phyloP scores from a whole-genome alignment of 805 yeast genomes.

The Scheffersomyces lignosus region DNA sequence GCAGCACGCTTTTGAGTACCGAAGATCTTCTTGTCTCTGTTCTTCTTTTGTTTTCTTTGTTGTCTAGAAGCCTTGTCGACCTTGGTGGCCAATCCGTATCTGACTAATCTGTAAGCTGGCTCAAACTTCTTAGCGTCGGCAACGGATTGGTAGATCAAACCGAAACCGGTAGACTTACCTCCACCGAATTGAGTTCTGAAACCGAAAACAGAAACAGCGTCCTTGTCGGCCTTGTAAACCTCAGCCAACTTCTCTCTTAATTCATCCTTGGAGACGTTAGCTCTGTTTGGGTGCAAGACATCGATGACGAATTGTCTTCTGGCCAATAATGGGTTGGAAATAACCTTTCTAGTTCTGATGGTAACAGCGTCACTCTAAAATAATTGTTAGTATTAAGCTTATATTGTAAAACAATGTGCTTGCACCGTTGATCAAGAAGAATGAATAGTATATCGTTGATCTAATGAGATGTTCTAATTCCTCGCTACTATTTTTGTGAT shows the following conservation, averaged over 20 bases:
- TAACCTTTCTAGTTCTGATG: slow-evolving; percentile 99
- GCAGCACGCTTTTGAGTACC: slow-evolving; percentile 97
- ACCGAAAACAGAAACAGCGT: slow-evolving; percentile 95
- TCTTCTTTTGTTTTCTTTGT: slow-evolving; percentile 99
- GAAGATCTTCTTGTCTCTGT: slow-evolving; percentile 98
- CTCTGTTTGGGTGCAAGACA: slow-evolving; percentile 98
- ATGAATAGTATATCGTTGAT: neutral
- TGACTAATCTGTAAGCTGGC: slow-evolving; percentile 98
- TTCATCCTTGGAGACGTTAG: slow-evolving; percentile 99
- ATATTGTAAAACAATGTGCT: neutral
- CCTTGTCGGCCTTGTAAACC: slow-evolving; percentile 88
- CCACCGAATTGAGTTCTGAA: slow-evolving; percentile 99
- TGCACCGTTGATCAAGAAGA: neutral
- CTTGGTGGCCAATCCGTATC: slow-evolving; percentile 96
- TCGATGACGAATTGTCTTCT: slow-evolving; percentile 99
- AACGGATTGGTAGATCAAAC: slow-evolving; percentile 96
- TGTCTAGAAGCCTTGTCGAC: slow-evolving; percentile 98
- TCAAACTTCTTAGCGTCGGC: slow-evolving; percentile 98
- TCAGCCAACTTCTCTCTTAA: slow-evolving; percentile 91
- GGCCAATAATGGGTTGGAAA: slow-evolving; percentile 97
- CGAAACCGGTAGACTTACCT: slow-evolving; percentile 99
- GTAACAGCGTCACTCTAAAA: slow-evolving; percentile 97
- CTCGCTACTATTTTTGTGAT: neutral
- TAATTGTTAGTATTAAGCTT: slow-evolving; percentile 18
- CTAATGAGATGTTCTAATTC: neutral